A percentile compares a stretch with the other conserved stretches of the same genome.
phyloP scores from a whole-genome alignment of 2,329 filamentous ascomycete species.

The Ascochyta pisi region DNA sequence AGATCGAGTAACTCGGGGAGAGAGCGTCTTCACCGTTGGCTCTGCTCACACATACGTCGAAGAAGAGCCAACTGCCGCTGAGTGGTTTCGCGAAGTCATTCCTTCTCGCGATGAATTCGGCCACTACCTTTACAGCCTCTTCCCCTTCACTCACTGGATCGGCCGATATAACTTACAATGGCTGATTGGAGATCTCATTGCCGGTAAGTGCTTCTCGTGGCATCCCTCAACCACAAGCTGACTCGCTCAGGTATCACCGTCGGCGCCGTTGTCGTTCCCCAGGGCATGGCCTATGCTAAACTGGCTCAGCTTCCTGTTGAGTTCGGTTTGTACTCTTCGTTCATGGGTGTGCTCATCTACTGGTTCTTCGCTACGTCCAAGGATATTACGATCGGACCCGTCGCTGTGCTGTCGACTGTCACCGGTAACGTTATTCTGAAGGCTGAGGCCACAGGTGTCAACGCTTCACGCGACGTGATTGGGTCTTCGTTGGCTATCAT shows the following conservation, averaged over 20 bases:
- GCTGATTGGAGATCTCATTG: slow-evolving; percentile 87
- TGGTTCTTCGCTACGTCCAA: slow-evolving; percentile 99
- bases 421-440: slow-evolving; percentile 78
- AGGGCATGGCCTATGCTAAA: slow-evolving; percentile 93
- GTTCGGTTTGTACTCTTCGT: slow-evolving; percentile 92
- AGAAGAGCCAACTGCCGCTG: slow-evolving; percentile 74
- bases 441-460: slow-evolving; percentile 54
- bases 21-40: slow-evolving; percentile 77
- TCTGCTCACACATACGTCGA: slow-evolving; percentile 82
- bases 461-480: slow-evolving; percentile 53
- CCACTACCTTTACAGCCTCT: slow-evolving; percentile 73
- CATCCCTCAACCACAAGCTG: neutral
- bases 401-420: slow-evolving; percentile 92
- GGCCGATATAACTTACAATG: slow-evolving; percentile 86
- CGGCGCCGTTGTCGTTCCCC: slow-evolving; percentile 86
- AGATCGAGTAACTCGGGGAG: slow-evolving; percentile 74
- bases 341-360: slow-evolving; percentile 94
- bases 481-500: slow-evolving; percentile 74
- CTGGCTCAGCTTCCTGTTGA: slow-evolving; percentile 79
- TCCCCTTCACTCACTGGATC: slow-evolving; percentile 93
- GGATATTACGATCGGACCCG: slow-evolving; percentile 96
- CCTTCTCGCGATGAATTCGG: slow-evolving; percentile 64
- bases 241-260: slow-evolving; percentile 67
- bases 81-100: slow-evolving; percentile 71
- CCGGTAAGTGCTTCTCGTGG: slow-evolving; percentile 64